phyloP scores from a whole-genome alignment of 305 asterid genomes.

The Fraxinus nigra region DNA sequence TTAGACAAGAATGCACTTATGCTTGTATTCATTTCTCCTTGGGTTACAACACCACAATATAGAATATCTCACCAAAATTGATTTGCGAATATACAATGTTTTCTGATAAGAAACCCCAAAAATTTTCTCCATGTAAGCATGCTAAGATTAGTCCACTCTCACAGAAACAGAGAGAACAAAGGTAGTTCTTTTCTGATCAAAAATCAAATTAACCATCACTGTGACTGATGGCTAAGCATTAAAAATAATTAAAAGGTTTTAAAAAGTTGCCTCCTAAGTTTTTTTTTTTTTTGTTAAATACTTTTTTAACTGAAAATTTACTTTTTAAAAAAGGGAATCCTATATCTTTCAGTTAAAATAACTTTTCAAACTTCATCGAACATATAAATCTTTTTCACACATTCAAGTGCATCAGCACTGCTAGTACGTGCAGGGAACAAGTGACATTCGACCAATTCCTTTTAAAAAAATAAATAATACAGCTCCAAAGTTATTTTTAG shows the following conservation, averaged over 20 bases:
- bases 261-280: not conserved
- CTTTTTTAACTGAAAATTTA: not conserved
- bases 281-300: no score
- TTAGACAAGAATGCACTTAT: not conserved
- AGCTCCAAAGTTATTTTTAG: not conserved
- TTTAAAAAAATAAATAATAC: no score
- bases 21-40: not conserved
- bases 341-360: not conserved
- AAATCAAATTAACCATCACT: not conserved
- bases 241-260: not conserved
- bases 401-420: not conserved
- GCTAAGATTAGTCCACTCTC: not conserved
- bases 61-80: not conserved
- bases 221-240: not conserved
- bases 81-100: not conserved
- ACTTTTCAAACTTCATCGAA: not conserved
- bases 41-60: not conserved
- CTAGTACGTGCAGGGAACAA: not conserved
- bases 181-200: not conserved
- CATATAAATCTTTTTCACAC: not conserved
- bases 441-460: not conserved
- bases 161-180: not conserved
- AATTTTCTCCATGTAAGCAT: not conserved
- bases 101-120: not conserved
- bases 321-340: not conserved